Base-by-base conservation (phyloP, 2,329 filamentous ascomycete genomes). In the Lasiodiplodia sp. region DNA sequence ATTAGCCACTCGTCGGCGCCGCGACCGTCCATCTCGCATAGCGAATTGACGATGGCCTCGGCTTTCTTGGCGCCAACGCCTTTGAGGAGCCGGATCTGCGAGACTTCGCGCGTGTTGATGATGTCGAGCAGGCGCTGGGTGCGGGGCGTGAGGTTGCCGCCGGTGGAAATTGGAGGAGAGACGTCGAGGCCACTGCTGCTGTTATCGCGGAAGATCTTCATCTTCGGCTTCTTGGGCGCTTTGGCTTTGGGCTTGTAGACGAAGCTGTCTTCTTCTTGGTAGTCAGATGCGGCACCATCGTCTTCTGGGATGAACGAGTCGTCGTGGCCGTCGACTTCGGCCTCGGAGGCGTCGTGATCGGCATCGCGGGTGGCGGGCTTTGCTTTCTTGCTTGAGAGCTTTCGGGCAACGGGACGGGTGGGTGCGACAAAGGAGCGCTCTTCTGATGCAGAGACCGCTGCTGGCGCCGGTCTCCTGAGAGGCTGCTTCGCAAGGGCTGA, bases 51-150 rank as follows among this genome's bases (percentile, higher is more conserved):
- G 47, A 86, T 86, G 12, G 79, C 80, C 69, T 85, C 83, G 2
- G 91, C 91, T 77, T 90, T 91, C 81, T 93, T 93, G 1, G 88
- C 84, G 0, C 91, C 92, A 12, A 94, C 89, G 2, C 91, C 91
- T 49, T 88, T 88, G 1, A 94, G 83, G 3, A 87, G 81, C 73
- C 86, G 87, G 78, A 94, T 93, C 75, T 87, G 83, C 16, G 81
- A 81, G 21, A 91, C 79, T 70, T 94, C 89, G 60, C 90, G 86
- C 23, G 90, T 92, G 81, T 94, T 94, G 79, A 94, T 87, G 73
- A 93, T 90, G 57, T 87, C 83, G 2, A 94, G 84, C 2, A 94
- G 80, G 69, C 87, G 86, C 70, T 84, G 84, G 7, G 90, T 90
- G 3, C 88, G 84, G 1, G 89, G 89, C 2, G 56, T 49, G 18